Base-by-base conservation (phyloP, 2,329 filamentous ascomycete genomes). In the Colletotrichum cereale region DNA sequence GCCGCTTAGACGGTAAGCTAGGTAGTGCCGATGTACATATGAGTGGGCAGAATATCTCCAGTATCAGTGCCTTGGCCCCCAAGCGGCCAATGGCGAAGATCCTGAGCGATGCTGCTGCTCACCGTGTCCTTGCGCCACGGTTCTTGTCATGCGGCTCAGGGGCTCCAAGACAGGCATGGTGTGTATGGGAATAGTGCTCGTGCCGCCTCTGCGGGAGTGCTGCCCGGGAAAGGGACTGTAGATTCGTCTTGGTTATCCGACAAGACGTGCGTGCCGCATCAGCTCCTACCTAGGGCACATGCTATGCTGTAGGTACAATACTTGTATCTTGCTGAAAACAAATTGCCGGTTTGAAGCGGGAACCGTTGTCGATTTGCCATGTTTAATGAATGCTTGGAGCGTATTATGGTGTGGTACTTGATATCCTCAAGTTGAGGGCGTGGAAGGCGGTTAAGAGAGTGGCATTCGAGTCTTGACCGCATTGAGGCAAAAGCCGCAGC, bases 381-480 rank as follows among this genome's bases (percentile, higher is more conserved):
- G 61, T 7, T 52, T 58, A 18, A 31, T 26, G 48, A 14, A 36
- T 50, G n/a, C 44, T 38, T 44, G 14, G n/a, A 34, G 56, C 50
- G 50, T 62, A 53, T 62, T 53, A 64, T 56, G 55, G 56, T 53
- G 56, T 58, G 66, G 66, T 66, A 72, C 70, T 72, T 71, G 66
- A 72, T 72, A 61, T 70, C 61, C 66, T 66, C 70, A 66, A 65
- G 66, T 70, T 71, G 44, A 72, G 55, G 48, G 48, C 50, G n/a
- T 52, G 66, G 42, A 53, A 62, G 57, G 53, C 64, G 31, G 66
- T 65, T 56, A 36, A 34, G 47, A 64, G 56, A 53, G 38, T 40
- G 60, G 55, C 69, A 44, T 66, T 60, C 47, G 60, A 65, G 66
- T 40, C 65, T 72, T 70, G 62, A 66, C 70, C 52, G 56, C 29